Evolutionary conservation across 1,284 basidiomycete species (phyloP).

Genomic region (Melampsora americana): DNA sequence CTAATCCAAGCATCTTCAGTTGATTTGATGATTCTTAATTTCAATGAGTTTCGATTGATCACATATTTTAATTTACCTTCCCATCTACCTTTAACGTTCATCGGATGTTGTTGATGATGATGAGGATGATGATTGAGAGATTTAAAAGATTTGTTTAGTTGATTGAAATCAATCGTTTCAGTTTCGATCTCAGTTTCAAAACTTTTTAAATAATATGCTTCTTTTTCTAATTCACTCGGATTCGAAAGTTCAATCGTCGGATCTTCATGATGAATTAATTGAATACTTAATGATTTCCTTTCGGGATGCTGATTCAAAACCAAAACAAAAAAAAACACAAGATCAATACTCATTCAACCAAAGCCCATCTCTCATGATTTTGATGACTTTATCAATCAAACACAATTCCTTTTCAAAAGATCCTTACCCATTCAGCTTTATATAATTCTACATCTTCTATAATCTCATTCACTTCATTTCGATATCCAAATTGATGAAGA

Average conservation of each 20-base stretch:
- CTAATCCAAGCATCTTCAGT: too few relatives aligned
- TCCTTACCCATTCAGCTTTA: conserved; percentile 43
- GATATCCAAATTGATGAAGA: conserved; percentile 31
- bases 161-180: background rate
- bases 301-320: conserved; percentile 30
- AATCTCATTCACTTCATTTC: conserved; percentile 23
- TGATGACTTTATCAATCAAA: background rate
- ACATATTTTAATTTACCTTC: too few relatives aligned
- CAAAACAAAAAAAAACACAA: too few relatives aligned
- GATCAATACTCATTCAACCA: too few relatives aligned
- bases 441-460: conserved; percentile 38
- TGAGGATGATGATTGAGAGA: too few relatives aligned
- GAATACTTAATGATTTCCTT: conserved; percentile 37
- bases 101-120: too few relatives aligned
- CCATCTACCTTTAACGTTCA: too few relatives aligned
- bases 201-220: conserved; percentile 7
- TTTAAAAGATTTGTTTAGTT: too few relatives aligned
- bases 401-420: background rate
- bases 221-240: background rate
- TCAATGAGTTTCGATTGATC: too few relatives aligned
- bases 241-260: conserved; percentile 21
- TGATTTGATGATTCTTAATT: too few relatives aligned
- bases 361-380: background rate
- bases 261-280: conserved; percentile 24
- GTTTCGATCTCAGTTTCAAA: background rate